A percentile compares a stretch with the other conserved stretches of the same genome.
phyloP scores from a whole-genome alignment of 2,329 filamentous ascomycete species.

The Talaromyces sp. region DNA sequence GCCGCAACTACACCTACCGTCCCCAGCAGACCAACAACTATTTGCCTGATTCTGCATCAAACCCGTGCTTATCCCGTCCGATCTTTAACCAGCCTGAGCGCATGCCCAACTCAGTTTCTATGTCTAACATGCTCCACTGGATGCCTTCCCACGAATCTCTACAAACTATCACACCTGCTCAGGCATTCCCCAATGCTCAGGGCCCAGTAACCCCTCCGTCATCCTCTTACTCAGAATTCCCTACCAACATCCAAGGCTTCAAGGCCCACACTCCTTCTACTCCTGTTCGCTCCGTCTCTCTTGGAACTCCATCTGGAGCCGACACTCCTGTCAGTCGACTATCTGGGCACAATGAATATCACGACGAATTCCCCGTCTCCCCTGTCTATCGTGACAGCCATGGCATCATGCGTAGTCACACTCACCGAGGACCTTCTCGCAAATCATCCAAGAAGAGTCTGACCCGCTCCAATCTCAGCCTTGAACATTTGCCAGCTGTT shows the following conservation, averaged over 20 bases:
- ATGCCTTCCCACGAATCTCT: slow-evolving; percentile 38
- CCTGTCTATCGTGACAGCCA: slow-evolving; percentile 33
- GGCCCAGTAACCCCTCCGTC: slow-evolving; percentile 41
- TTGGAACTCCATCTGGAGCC: slow-evolving; percentile 38
- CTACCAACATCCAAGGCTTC: slow-evolving; percentile 35
- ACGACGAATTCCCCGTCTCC: slow-evolving; percentile 39
- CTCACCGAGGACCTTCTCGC: slow-evolving; percentile 36
- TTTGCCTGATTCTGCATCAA: slow-evolving; percentile 42
- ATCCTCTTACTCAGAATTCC: slow-evolving; percentile 42
- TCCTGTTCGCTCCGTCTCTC: slow-evolving; percentile 38
- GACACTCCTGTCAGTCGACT: slow-evolving; percentile 41
- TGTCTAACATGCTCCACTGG: slow-evolving; percentile 42
- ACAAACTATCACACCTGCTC: slow-evolving; percentile 41
- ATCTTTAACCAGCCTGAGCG: slow-evolving; percentile 43
- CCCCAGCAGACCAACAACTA: slow-evolving; percentile 34
- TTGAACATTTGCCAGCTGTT: slow-evolving; percentile 42
- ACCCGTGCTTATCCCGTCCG: slow-evolving; percentile 42
- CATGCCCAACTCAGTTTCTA: slow-evolving; percentile 38
- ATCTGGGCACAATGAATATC: slow-evolving; percentile 38
- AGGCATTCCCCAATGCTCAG: slow-evolving; percentile 30
- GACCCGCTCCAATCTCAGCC: slow-evolving; percentile 31
- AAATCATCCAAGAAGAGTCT: slow-evolving; percentile 40
- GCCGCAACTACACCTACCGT: slow-evolving; percentile 38
- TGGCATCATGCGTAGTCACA: slow-evolving; percentile 26
- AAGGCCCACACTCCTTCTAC: slow-evolving; percentile 42